Conservation (phyloP, 371 early-diverging fungal species). For the Apophysomyces elegans region DNA sequence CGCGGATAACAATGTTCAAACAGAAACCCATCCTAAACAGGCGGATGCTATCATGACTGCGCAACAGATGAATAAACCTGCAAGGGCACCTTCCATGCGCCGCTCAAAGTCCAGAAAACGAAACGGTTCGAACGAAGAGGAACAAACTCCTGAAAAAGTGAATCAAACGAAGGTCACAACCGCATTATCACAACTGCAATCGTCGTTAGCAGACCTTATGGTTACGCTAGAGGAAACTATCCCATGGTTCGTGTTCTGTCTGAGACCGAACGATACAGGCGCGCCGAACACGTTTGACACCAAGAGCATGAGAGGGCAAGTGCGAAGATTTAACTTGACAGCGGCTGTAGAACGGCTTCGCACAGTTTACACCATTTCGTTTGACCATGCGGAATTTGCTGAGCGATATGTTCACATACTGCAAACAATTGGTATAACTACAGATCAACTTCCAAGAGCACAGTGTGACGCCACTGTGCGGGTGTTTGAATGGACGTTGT, state of each 20-base stretch:
- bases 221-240: slow-evolving; percentile 77
- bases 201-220: slow-evolving; percentile 72
- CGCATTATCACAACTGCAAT: slow-evolving; percentile 62
- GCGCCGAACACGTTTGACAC: slow-evolving; percentile 58
- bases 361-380: slow-evolving; percentile 55
- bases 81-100: slow-evolving; percentile 50
- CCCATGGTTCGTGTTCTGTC: slow-evolving; percentile 83
- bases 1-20: slow-evolving; percentile 28
- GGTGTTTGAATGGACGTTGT: slow-evolving; percentile 62
- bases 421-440: slow-evolving; percentile 39
- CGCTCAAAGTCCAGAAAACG: slow-evolving; percentile 29
- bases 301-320: slow-evolving; percentile 58
- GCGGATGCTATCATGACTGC: slow-evolving; percentile 59
- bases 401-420: slow-evolving; percentile 62
- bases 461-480: slow-evolving; percentile 60
- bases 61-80: slow-evolving; percentile 58
- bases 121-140: slow-evolving; percentile 5
- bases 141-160: slow-evolving; percentile 28
- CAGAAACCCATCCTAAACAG: slow-evolving; percentile 60
- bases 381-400: slow-evolving; percentile 58
- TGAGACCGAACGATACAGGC: slow-evolving; percentile 68
- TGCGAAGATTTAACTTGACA: slow-evolving; percentile 52
- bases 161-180: slow-evolving; percentile 35
- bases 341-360: slow-evolving; percentile 51
- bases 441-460: slow-evolving; percentile 28